A percentile compares a stretch with the other conserved stretches of the same genome.
Evolutionary conservation across 2,329 filamentous ascomycete genomes (phyloP).

Genomic region (Hysterium pulicare): DNA sequence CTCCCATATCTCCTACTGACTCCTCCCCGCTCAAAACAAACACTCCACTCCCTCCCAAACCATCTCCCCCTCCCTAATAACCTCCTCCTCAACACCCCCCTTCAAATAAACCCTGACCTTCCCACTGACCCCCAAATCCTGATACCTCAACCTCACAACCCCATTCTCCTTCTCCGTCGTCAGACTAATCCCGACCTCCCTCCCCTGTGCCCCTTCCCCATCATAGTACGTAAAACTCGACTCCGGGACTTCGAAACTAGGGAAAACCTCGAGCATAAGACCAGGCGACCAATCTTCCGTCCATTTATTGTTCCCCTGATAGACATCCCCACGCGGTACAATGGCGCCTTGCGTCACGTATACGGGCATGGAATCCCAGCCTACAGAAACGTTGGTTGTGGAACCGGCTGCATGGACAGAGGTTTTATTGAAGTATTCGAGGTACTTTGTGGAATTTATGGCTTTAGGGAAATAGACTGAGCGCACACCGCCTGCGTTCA

Average conservation of each 20-base stretch:
- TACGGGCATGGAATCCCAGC: constrained; percentile 25
- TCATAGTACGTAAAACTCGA: constrained; percentile 23
- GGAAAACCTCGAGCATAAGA: constrained; percentile 31
- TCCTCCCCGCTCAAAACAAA: constrained; percentile 1
- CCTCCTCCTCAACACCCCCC: constrained; percentile 5
- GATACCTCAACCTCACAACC: constrained; percentile 14
- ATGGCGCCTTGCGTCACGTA: constrained; percentile 34
- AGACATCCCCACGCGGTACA: constrained; percentile 31
- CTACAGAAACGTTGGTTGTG: constrained; percentile 12
- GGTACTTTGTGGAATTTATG: constrained; percentile 18
- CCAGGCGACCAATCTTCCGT: constrained; percentile 27
- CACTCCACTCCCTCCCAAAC: not conserved
- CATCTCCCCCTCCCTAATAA: not conserved
- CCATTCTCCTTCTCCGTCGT: constrained; percentile 8
- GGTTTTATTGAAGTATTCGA: constrained; percentile 35
- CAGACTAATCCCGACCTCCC: constrained; percentile 12
- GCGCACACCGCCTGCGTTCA: constrained; percentile 21
- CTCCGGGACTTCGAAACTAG: constrained; percentile 22
- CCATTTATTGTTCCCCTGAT: constrained; percentile 35
- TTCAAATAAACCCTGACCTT: constrained; percentile 13
- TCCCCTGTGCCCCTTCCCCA: constrained; percentile 18
- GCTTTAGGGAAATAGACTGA: constrained; percentile 31
- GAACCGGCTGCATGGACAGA: constrained; percentile 20
- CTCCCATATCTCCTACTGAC: too few species aligned
- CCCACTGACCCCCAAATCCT: constrained; percentile 13